These are phyloP conservation scores for Aureobasidium namibiae DNA, from an alignment of 2,329 filamentous ascomycete genomes.

Conservation along the genomic window DNA sequence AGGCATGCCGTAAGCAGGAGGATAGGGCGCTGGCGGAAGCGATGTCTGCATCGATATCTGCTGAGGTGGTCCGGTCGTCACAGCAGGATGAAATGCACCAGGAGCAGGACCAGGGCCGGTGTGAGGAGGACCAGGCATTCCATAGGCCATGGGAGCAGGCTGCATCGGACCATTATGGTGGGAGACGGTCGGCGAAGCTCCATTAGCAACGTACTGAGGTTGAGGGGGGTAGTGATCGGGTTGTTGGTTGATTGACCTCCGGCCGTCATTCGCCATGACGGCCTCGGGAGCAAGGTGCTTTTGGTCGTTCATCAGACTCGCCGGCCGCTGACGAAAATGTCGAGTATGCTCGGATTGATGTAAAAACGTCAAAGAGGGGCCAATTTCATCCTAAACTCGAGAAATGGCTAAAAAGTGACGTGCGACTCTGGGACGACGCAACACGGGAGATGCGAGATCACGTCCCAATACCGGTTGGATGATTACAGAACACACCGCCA, in stretches of 20 bases:
- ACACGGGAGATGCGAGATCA: constrained; percentile 1
- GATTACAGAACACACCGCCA: constrained; percentile 1
- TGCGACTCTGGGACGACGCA: constrained; percentile 4
- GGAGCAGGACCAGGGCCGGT: background rate
- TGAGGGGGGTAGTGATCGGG: constrained; percentile 8
- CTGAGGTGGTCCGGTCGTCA: background rate
- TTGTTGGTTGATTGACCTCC: constrained; percentile 2
- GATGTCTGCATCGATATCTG: constrained; percentile 1
- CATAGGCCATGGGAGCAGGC: constrained; percentile 7
- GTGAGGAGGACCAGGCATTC: constrained; percentile 2
- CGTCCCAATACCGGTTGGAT: background rate
- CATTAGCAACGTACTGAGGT: constrained; percentile 3
- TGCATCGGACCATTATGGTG: constrained; percentile 9
- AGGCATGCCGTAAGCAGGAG: constrained; percentile 7
- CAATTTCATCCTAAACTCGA: background rate
- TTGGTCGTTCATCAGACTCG: constrained; percentile 3
- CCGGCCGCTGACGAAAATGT: background rate
- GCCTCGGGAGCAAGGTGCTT: constrained; percentile 9
- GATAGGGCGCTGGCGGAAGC: constrained; percentile 9
- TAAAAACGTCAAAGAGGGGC: background rate
- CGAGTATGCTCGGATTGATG: background rate
- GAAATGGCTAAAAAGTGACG: background rate
- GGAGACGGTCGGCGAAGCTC: constrained; percentile 4
- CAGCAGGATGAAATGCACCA: background rate
- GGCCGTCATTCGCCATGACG: constrained; percentile 2